Evolutionary conservation across 78 protist species (phyloP).

Genomic region (Thecamonas trahens): DNA sequence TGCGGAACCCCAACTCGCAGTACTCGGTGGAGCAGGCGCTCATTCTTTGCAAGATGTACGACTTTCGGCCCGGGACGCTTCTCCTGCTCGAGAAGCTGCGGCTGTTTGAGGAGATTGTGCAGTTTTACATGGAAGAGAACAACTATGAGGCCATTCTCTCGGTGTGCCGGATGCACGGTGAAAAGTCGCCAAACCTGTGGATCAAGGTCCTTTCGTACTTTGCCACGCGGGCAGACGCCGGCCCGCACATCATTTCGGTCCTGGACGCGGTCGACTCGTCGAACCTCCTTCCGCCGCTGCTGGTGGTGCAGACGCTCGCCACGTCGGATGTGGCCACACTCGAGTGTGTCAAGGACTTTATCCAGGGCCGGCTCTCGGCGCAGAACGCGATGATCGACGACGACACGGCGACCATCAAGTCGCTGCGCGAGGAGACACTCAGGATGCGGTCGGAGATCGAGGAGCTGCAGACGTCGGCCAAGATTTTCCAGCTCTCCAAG

Average conservation of each 20-base stretch:
- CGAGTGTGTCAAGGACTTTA: constrained; percentile 50
- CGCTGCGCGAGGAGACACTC: constrained; percentile 53
- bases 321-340: too few species aligned
- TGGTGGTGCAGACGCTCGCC: constrained; percentile 71
- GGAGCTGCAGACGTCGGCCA: constrained; percentile 39
- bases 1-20: neutral
- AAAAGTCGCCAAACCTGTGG: constrained; percentile 63
- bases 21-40: constrained; percentile 68
- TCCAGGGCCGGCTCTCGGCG: constrained; percentile 32
- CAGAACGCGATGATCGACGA: constrained; percentile 52
- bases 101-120: constrained; percentile 52
- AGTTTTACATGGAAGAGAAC: constrained; percentile 66
- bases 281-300: constrained; percentile 82
- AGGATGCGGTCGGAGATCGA: constrained; percentile 65
- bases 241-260: constrained; percentile 6
- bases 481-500: constrained; percentile 58
- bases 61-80: constrained; percentile 63
- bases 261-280: constrained; percentile 42
- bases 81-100: constrained; percentile 47
- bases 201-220: constrained; percentile 72
- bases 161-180: constrained; percentile 58
- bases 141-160: constrained; percentile 44
- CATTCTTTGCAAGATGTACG: constrained; percentile 57
- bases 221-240: constrained; percentile 25
- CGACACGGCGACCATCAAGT: constrained; percentile 28